Conservation (phyloP, 2,329 filamentous ascomycete genomes). For the Fusarium buxicola region DNA sequence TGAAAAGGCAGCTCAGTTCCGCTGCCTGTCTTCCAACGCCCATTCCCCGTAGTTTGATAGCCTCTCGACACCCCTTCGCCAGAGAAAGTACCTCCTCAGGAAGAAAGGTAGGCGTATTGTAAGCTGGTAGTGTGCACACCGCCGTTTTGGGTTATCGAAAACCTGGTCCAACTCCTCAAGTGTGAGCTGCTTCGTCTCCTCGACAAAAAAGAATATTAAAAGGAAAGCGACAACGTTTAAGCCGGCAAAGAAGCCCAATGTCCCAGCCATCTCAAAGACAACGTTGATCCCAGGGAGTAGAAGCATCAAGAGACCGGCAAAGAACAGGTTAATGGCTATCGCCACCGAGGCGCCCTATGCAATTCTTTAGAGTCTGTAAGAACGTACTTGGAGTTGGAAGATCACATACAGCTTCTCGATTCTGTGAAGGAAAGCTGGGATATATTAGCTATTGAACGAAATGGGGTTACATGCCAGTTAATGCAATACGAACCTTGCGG, state of each 20-base stretch:
- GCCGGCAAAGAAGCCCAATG: conserved; percentile 56
- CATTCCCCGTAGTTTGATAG: conserved; percentile 9
- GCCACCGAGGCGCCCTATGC: conserved; percentile 58
- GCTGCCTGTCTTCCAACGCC: conserved; percentile 11
- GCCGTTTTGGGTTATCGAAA: conserved; percentile 47
- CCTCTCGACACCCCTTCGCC: not conserved
- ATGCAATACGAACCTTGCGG: conserved; percentile 48
- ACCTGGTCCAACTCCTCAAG: conserved; percentile 54
- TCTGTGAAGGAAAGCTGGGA: conserved; percentile 58
- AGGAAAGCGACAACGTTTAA: conserved; percentile 58
- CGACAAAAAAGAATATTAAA: conserved; percentile 60
- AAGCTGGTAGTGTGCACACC: conserved; percentile 54
- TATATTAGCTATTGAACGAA: not conserved
- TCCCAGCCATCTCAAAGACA: conserved; percentile 47
- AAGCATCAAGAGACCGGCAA: conserved; percentile 59
- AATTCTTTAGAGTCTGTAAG: conserved; percentile 16
- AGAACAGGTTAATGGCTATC: conserved; percentile 60
- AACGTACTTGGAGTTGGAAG: fast-evolving
- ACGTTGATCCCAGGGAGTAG: conserved; percentile 52
- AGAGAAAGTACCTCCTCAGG: conserved; percentile 18
- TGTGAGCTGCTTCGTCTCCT: conserved; percentile 61
- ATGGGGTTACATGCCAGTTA: fast-evolving
- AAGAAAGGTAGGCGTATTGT: conserved; percentile 52
- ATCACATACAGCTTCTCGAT: conserved; percentile 56
- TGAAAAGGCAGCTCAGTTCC: too few relatives aligned